phyloP scores from a whole-genome alignment of 208 protist species.

The Angomonas ambiguus region DNA sequence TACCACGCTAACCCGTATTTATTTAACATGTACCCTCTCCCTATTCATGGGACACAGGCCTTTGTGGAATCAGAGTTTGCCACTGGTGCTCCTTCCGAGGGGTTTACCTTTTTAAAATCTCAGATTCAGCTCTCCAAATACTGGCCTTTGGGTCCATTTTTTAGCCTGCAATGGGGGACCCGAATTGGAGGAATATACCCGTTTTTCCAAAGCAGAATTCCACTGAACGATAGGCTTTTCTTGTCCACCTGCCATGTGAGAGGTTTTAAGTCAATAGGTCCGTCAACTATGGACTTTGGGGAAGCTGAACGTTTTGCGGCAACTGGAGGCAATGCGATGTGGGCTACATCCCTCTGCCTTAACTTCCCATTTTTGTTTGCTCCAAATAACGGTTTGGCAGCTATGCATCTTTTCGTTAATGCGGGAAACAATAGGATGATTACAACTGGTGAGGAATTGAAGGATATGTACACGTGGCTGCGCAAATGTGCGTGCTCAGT shows the following conservation, averaged over 20 bases:
- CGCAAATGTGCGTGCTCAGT: constrained; percentile 63
- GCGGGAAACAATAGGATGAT: constrained; percentile 68
- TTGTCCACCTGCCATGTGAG: constrained; percentile 72
- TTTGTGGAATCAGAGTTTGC: constrained; percentile 63
- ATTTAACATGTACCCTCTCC: constrained; percentile 82
- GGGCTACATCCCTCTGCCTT: constrained; percentile 70
- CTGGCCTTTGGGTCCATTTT: constrained; percentile 63
- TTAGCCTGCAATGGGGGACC: constrained; percentile 66
- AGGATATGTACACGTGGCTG: constrained; percentile 48
- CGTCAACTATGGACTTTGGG: constrained; percentile 57
- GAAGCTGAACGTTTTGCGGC: constrained; percentile 46
- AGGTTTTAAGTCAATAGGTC: constrained; percentile 73
- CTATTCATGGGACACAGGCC: constrained; percentile 53
- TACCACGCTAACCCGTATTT: constrained; percentile 75
- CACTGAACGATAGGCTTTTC: constrained; percentile 83
- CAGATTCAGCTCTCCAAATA: constrained; percentile 70
- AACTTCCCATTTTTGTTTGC: constrained; percentile 84
- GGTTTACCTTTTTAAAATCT: constrained; percentile 62
- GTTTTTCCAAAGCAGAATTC: constrained; percentile 48
- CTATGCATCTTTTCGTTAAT: constrained; percentile 85
- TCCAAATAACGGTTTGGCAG: constrained; percentile 72
- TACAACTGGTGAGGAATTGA: constrained; percentile 30
- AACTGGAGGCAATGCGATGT: constrained; percentile 80
- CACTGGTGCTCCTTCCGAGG: constrained; percentile 43
- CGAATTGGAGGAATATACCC: constrained; percentile 69